A percentile compares a stretch with the other conserved stretches of the same genome.
Conservation (phyloP, 2,329 filamentous ascomycete genomes). For the Talaromyces sp. region DNA sequence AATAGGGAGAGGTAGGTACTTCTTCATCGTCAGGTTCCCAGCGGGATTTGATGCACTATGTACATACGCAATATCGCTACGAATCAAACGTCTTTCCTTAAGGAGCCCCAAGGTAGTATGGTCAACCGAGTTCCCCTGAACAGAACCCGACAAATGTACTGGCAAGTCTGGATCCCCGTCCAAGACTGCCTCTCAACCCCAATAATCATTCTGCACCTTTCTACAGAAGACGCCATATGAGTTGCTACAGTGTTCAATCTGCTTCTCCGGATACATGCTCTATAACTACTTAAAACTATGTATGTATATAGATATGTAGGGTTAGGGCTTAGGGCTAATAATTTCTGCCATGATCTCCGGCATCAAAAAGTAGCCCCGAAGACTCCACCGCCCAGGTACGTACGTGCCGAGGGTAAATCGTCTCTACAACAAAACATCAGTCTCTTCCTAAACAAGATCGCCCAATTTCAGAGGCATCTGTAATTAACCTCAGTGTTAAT, state of each 20-base stretch:
- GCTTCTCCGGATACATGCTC: no score
- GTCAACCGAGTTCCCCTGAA: slow-evolving; percentile 30
- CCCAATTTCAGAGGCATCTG: neutral
- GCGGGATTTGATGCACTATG: neutral
- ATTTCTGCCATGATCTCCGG: neutral
- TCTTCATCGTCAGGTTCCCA: slow-evolving; percentile 1
- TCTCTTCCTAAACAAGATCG: neutral
- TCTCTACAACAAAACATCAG: neutral
- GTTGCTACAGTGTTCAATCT: no score
- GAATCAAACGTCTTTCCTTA: slow-evolving; percentile 23
- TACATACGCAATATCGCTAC: slow-evolving; percentile 10
- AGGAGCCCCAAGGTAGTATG: slow-evolving; percentile 30
- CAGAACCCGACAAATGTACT: slow-evolving; percentile 25
- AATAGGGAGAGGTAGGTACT: slow-evolving; percentile 13
- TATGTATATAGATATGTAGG: neutral
- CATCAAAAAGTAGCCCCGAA: neutral
- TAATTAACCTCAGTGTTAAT: neutral
- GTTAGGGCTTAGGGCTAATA: neutral
- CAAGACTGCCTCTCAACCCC: no score
- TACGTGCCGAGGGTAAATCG: neutral
- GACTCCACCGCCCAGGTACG: neutral
- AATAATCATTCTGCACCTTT: no score
- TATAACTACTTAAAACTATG: no score
- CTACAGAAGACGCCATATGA: no score
- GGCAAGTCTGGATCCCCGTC: slow-evolving; percentile 23